A percentile compares a stretch with the other conserved stretches of the same genome.
phyloP scores from a whole-genome alignment of 192 early-diverging fungal species.

The Geranomyces michiganensis region DNA sequence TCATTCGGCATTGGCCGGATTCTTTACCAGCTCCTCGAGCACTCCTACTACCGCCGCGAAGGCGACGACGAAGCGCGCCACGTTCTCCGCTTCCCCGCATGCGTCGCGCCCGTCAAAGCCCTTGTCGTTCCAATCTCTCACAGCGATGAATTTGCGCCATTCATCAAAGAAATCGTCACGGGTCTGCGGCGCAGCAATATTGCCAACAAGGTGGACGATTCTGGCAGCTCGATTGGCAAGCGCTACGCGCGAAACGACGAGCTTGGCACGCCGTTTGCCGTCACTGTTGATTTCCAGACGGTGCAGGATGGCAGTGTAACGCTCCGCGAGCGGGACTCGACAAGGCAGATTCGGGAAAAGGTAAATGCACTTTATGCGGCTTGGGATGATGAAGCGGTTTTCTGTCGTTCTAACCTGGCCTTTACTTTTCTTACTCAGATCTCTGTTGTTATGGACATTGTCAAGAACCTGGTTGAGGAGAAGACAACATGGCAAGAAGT shows the following conservation, averaged over 20 bases:
- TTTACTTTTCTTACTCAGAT: constrained; percentile 29
- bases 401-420: background rate
- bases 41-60: constrained; percentile 87
- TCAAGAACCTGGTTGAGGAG: constrained; percentile 77
- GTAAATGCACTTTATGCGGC: background rate
- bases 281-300: constrained; percentile 99
- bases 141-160: constrained; percentile 70
- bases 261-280: constrained; percentile 93
- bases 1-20: constrained; percentile 99
- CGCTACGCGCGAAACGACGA: constrained; percentile 99
- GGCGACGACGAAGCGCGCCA: constrained; percentile 81
- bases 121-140: constrained; percentile 86
- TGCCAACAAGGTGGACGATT: constrained; percentile 86
- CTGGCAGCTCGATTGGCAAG: constrained; percentile 85
- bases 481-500: constrained; percentile 73
- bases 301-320: constrained; percentile 91
- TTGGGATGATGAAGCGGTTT: background rate
- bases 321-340: constrained; percentile 93
- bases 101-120: constrained; percentile 94
- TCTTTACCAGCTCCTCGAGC: constrained; percentile 94
- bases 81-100: constrained; percentile 88
- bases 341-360: constrained; percentile 87
- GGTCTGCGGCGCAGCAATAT: constrained; percentile 76
- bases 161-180: constrained; percentile 66
- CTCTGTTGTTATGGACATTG: constrained; percentile 70